These are phyloP conservation scores for Calonectria crousiana DNA, from an alignment of 2,329 filamentous ascomycete species.

Conservation along the genomic window DNA sequence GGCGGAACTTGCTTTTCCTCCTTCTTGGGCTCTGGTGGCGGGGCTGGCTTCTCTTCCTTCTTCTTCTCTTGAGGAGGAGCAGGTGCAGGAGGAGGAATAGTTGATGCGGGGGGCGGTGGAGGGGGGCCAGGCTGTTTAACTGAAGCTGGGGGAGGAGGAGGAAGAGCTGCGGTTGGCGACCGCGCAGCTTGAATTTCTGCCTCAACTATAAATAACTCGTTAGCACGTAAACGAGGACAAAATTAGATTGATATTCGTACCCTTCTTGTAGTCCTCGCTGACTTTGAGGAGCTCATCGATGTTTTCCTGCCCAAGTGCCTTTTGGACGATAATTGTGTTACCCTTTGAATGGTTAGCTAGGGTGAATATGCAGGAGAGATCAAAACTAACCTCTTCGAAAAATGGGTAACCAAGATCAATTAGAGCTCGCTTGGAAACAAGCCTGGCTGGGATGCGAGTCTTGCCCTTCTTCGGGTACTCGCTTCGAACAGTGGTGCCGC, in stretches of 20 bases:
- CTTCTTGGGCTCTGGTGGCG: conserved; percentile 8
- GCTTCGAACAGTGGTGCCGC: conserved; percentile 65
- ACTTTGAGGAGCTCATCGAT: conserved; percentile 90
- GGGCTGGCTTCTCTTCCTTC: conserved; percentile 26
- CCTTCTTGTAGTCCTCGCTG: conserved; percentile 80
- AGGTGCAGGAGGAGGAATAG: conserved; percentile 30
- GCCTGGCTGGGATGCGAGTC: conserved; percentile 84
- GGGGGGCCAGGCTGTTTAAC: conserved; percentile 22
- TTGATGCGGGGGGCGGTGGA: conserved; percentile 26
- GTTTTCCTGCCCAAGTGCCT: conserved; percentile 88
- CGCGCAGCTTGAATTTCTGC: conserved; percentile 32
- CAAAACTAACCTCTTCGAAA: conserved; percentile 78
- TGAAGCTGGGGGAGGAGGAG: conserved; percentile 39
- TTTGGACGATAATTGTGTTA: conserved; percentile 82
- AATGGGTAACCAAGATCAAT: conserved; percentile 89
- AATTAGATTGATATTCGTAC: conserved; percentile 50
- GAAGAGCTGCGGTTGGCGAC: conserved; percentile 44
- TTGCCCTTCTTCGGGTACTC: conserved; percentile 87
- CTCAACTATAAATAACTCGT: conserved; percentile 23
- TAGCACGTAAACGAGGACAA: neutral
- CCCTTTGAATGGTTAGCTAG: conserved; percentile 64
- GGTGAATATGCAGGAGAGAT: neutral
- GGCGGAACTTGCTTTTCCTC: neutral
- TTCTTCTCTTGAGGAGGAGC: neutral
- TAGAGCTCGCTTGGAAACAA: conserved; percentile 85